These are phyloP conservation scores for Thelonectria rubi DNA, from an alignment of 2,329 filamentous ascomycete species.

Conservation along the genomic window DNA sequence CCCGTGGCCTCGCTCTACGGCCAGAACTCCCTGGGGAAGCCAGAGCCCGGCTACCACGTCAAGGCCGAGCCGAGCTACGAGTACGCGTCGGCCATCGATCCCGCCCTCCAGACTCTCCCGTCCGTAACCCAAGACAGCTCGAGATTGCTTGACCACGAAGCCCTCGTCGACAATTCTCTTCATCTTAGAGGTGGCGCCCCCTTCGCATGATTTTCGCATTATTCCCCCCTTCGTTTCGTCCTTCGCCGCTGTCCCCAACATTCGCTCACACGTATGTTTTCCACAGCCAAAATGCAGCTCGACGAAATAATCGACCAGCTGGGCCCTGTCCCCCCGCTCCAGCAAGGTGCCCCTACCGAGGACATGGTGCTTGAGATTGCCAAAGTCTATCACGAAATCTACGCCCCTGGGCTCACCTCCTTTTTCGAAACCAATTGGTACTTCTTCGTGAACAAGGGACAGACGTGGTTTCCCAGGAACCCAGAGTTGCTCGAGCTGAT, in stretches of 20 bases:
- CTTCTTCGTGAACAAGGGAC: constrained; percentile 57
- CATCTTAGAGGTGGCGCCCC: constrained; percentile 62
- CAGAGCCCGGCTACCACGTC: constrained; percentile 47
- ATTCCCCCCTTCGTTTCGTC: constrained; percentile 42
- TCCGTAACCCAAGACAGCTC: constrained; percentile 37
- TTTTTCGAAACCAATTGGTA: constrained; percentile 91
- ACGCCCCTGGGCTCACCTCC: constrained; percentile 76
- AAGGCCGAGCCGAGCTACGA: constrained; percentile 59
- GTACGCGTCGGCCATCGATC: constrained; percentile 71
- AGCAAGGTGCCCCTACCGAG: constrained; percentile 61
- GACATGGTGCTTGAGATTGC: constrained; percentile 72
- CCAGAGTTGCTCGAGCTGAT: constrained; percentile 71
- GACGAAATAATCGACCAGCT: constrained; percentile 74
- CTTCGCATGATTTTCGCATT: constrained; percentile 51
- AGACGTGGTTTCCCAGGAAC: constrained; percentile 60
- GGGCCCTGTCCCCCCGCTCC: constrained; percentile 66
- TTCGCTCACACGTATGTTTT: constrained; percentile 46
- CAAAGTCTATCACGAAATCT: constrained; percentile 77
- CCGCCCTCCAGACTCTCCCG: constrained; percentile 63
- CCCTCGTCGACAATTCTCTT: constrained; percentile 44
- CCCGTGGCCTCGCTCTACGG: constrained; percentile 45
- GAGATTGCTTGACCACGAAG: constrained; percentile 43
- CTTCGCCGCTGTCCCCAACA: constrained; percentile 42
- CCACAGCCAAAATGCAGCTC: constrained; percentile 66
- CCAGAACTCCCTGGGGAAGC: constrained; percentile 44